phyloP scores from a whole-genome alignment of 768 basidiomycete genomes.

The Gymnopilus junonius region DNA sequence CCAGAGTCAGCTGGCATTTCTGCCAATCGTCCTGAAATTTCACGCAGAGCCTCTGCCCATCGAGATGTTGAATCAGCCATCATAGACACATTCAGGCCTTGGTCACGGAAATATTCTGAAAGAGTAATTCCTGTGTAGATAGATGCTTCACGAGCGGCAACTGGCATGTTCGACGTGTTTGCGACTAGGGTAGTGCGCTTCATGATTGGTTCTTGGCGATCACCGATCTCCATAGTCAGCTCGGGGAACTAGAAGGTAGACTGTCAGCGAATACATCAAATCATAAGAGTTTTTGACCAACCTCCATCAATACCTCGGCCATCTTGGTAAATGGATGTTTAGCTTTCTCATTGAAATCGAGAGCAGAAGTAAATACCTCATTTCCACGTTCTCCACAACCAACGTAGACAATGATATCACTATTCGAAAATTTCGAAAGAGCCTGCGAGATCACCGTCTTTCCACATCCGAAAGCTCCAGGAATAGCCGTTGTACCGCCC shows the following conservation, averaged over 20 bases:
- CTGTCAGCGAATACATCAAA: conserved; percentile 7
- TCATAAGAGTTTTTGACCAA: conserved; percentile 32
- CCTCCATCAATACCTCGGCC: conserved; percentile 99
- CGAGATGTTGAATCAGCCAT: conserved; percentile 99
- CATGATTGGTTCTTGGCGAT: conserved; percentile 99
- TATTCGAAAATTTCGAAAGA: conserved; percentile 98
- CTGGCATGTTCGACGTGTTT: conserved; percentile 99
- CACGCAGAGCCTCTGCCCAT: conserved; percentile 98
- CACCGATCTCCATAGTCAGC: conserved; percentile 88
- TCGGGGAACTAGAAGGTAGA: conserved; percentile 69
- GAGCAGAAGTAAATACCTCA: conserved; percentile 55
- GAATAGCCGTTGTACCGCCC: conserved; percentile 96
- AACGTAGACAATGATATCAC: conserved; percentile 98
- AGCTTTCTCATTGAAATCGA: not conserved
- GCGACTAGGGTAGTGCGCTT: conserved; percentile 99
- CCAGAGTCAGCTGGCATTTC: conserved; percentile 99
- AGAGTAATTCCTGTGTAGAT: conserved; percentile 99
- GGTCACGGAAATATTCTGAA: conserved; percentile 99
- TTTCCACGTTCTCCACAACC: conserved; percentile 99
- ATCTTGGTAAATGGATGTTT: conserved; percentile 50
- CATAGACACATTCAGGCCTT: conserved; percentile 97
- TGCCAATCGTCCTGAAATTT: conserved; percentile 98
- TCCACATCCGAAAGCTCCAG: conserved; percentile 98
- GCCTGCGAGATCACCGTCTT: conserved; percentile 99
- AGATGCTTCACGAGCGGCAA: conserved; percentile 98